These are phyloP conservation scores for Blastomyces gilchristii DNA, from an alignment of 2,329 filamentous ascomycete genomes.

Conservation along the genomic window DNA sequence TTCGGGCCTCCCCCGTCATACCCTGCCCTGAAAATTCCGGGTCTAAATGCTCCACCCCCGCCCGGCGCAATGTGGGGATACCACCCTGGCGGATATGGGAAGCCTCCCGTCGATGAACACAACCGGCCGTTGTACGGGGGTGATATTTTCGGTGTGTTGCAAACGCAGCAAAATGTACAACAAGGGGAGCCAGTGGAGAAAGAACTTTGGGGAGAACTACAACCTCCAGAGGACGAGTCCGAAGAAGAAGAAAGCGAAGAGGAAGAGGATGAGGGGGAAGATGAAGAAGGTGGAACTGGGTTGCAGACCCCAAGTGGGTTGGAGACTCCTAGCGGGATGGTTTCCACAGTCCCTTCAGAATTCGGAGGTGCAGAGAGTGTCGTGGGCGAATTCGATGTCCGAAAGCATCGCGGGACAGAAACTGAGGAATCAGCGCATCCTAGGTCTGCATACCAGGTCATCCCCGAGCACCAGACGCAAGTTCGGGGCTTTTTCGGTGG, in stretches of 20 bases:
- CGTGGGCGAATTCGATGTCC: conserved; percentile 78
- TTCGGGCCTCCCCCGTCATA: conserved; percentile 91
- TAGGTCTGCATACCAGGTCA: conserved; percentile 74
- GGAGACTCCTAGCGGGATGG: conserved; percentile 71
- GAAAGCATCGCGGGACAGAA: conserved; percentile 78
- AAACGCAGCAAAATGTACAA: conserved; percentile 51
- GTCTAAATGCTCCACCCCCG: conserved; percentile 85
- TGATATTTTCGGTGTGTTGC: conserved; percentile 78
- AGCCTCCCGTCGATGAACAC: conserved; percentile 87
- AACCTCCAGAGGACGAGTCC: conserved; percentile 65
- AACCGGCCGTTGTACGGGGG: conserved; percentile 86
- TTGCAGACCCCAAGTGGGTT: conserved; percentile 65
- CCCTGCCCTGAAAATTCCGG: conserved; percentile 86
- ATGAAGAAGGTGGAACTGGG: conserved; percentile 53
- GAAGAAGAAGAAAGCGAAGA: conserved; percentile 60
- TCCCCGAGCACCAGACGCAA: conserved; percentile 77
- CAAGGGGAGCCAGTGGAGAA: conserved; percentile 75
- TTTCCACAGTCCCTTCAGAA: conserved; percentile 71
- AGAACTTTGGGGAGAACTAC: conserved; percentile 83
- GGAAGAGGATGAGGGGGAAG: conserved; percentile 56
- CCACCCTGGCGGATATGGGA: conserved; percentile 88
- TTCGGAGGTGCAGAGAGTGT: conserved; percentile 65
- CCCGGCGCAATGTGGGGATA: conserved; percentile 89
- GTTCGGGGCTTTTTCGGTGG: conserved; percentile 93
- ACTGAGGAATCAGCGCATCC: conserved; percentile 69